Evolutionary conservation across 768 basidiomycete species (phyloP), one percentile per base, ranked within the genome.

Genomic region (Auricularia heimuer): DNA sequence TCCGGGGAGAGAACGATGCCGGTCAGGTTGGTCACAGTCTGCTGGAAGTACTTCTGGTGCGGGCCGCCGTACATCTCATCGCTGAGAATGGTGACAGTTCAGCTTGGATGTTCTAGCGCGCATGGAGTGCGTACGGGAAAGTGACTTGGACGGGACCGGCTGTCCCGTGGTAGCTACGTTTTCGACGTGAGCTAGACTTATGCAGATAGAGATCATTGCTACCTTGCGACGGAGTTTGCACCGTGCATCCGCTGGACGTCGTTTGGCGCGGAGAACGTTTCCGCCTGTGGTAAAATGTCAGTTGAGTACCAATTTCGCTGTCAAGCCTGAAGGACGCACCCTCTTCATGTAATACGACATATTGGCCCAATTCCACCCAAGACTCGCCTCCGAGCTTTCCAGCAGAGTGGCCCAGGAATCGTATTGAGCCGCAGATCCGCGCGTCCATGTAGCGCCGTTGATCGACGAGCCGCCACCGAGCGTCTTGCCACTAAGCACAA

Each of bases 61-160:
- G 83, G 81, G 2, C 83, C 84, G 14, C 83, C 82, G 67, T 82
- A 85, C 80, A 85, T 85, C 4, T 54, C 64, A 29, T 70, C 67
- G 16, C 69, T 70, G 61, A 29, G 29, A 29, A 29, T 29, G 16
- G 33, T 62, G 35, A 62, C 61, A 63, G 11, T 16, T 34, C 33
- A 11, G 10, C 24, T 11, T 29, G 2, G 34, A 54, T 47, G 29
- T 29, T 29, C 29, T 29, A 29, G 29, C 29, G 29, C 29, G 29
- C 29, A 29, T 29, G 29, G 29, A 29, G 21, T 12, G 34, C 71
- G 61, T 51, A 69, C 66, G 73, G 71, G 68, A 70, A 70, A 78
- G 80, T 18, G 79, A 83, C 82, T 67, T 83, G 81, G 0, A 86
- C 78, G 1, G 84, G 84, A 0, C 85, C 85, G 1, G 73, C 64